Evolutionary conservation across 225 moss, liverwort and hornwort genomes (phyloP).

Genomic region (Antitrichia curtipendula): DNA sequence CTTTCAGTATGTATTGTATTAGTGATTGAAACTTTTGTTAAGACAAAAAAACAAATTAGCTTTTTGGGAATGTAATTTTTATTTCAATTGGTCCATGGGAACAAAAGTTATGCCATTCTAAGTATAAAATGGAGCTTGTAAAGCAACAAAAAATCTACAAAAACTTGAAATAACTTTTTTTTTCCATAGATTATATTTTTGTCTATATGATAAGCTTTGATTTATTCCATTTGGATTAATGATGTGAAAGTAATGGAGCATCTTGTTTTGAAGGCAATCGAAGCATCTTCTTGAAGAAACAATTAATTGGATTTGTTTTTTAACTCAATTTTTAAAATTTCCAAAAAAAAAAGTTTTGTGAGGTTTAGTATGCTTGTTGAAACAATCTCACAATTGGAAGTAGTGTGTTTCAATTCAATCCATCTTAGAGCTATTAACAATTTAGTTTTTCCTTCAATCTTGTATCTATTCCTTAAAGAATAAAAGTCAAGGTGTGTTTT

Average conservation of each 20-base stretch:
- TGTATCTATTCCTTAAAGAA: background rate
- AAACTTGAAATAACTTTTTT: fast-evolving
- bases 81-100: background rate
- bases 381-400: background rate
- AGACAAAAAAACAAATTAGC: background rate
- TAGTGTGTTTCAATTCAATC: background rate
- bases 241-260: background rate
- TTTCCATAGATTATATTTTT: background rate
- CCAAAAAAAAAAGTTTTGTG: background rate
- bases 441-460: background rate
- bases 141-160: background rate
- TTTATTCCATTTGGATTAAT: too few species aligned
- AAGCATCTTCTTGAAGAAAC: background rate
- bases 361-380: background rate
- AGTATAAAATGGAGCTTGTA: background rate
- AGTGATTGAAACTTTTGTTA: background rate
- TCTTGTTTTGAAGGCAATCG: too few species aligned
- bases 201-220: background rate
- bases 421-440: background rate
- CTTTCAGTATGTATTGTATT: background rate
- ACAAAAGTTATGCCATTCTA: background rate
- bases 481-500: background rate
- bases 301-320: background rate
- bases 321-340: background rate
- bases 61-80: background rate